Base-by-base conservation (phyloP, 306 rosid species). In the Rubus parviflorus region DNA sequence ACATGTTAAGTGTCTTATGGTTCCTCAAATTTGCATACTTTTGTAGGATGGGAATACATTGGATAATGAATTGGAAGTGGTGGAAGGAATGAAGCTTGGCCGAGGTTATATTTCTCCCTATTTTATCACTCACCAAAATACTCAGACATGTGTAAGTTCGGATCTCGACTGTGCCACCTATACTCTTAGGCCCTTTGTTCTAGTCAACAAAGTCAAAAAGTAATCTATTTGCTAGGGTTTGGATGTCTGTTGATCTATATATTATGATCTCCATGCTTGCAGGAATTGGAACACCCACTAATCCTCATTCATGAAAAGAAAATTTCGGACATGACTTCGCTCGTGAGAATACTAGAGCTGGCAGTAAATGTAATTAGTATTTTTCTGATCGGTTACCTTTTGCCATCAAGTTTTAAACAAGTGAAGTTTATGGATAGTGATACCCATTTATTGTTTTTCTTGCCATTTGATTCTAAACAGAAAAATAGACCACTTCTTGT, bases 41-140 rank as follows among this genome's bases (percentile, higher is more conserved):
- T 78, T 80, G 76, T 83, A 95, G 98, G 97, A 95, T 79, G 97
- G 98, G 75, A 95, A 92, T 56, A 95, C 97, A 67, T 30, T 95
- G 87, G 96, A 95, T n/a, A 91, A 92, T 57, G 97, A 90, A 87
- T 75, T 92, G 91, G 97, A 95, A 88, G 97, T 95, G 68, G 97
- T 95, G 71, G 97, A 95, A 89, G 98, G 97, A 86, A 90, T 95
- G 98, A 92, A 92, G 88, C 88, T 92, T 19, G 82, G 77, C 66
- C 79, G 97, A 85, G 98, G 97, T 53, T 92, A 88, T 56, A 88
- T 95, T 75, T 92, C 98, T 86, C 97, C 98, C 68, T 90, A 95
- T 83, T 95, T 95, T 86, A 80, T 95, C 62, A 92, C 90, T 58
- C 91, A 95, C 82, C 93, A 83, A 79, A 92, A 86, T 88, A 90